Base-by-base conservation (phyloP, 1,284 basidiomycete species). In the Ganoderma boninense region DNA sequence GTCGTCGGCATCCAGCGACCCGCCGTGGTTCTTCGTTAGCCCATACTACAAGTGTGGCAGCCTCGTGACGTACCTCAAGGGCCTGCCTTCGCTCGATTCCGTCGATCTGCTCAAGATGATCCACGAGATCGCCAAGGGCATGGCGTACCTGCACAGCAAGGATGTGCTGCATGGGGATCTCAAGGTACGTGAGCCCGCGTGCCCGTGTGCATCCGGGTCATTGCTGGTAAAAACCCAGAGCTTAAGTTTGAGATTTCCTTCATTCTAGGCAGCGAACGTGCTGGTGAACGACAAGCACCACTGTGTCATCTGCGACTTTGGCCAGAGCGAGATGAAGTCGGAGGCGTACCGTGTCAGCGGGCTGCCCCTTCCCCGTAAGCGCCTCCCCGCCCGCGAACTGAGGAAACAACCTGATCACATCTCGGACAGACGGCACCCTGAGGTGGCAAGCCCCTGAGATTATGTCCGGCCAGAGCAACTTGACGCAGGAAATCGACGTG, bases 391-490 rank as follows among this genome's bases (percentile, higher is more conserved):
- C 13, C 11, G n/a, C n/a, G 5, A 11, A 2, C 40, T 6, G 4
- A 4, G 11, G 14, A 16, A 7, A 6, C 40, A 10, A 4, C 6
- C 23, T 62, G 35, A 60, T 11, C 16, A 49, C 49, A 38, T 42
- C 4, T 7, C 42, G 46, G 10, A 7, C 66, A 89, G 87, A 86
- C 75, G 90, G 89, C 5, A 91, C 88, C 0, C 80, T 92, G 44
- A 82, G 91, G 6, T 95, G 93, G 93, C 90, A 90, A 75, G 87
- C 92, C 5, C 93, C 93, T 1, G 93, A 95, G 79, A 81, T 93
- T 35, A 85, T 94, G 83, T 77, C 78, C 4, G 91, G 89, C 0
- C 75, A 79, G 38, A 82, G 78, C 61, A 79, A 82, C 29, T 78
- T 92, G 49, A 93, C 92, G 0, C 80, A 83, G 3, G 84, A 87